Evolutionary conservation across 495 filamentous ascomycete species (phyloP).

Genomic region (Penicillium crystallinum): DNA sequence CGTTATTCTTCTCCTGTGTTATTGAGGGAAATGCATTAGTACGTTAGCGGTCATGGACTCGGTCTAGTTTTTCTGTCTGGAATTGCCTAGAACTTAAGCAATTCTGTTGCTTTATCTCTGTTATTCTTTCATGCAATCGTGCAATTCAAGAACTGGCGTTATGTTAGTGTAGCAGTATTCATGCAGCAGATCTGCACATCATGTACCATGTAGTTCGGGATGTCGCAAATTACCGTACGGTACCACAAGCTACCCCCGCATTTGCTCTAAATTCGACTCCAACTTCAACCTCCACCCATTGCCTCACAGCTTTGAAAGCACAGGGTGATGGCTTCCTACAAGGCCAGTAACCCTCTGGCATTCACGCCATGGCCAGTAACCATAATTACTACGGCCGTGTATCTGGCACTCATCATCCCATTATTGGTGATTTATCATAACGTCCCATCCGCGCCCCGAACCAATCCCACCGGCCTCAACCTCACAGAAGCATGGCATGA

Average conservation of each 20-base stretch:
- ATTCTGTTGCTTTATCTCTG: neutral
- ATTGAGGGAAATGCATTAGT: constrained; percentile 33
- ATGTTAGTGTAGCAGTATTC: neutral
- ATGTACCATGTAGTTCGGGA: constrained; percentile 9
- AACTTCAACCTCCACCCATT: constrained; percentile 4
- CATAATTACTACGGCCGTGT: constrained; percentile 62
- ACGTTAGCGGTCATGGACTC: constrained; percentile 20
- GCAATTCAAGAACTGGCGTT: neutral
- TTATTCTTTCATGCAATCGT: neutral
- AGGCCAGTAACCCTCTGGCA: constrained; percentile 49
- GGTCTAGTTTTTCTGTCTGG: constrained; percentile 15
- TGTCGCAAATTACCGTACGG: constrained; percentile 9
- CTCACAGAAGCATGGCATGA: constrained; percentile 84
- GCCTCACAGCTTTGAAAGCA: neutral
- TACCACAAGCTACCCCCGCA: constrained; percentile 21
- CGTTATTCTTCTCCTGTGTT: constrained; percentile 19
- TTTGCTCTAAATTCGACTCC: constrained; percentile 14
- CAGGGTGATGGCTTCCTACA: constrained; percentile 30
- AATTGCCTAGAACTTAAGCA: constrained; percentile 19
- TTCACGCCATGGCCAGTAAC: constrained; percentile 68
- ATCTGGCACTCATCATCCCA: constrained; percentile 63
- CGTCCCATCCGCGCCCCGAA: constrained; percentile 63
- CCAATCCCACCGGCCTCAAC: constrained; percentile 58
- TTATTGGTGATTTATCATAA: constrained; percentile 69
- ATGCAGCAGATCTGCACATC: neutral